phyloP scores from a whole-genome alignment of 148 eudicot species.

The Diospyros kaki region DNA sequence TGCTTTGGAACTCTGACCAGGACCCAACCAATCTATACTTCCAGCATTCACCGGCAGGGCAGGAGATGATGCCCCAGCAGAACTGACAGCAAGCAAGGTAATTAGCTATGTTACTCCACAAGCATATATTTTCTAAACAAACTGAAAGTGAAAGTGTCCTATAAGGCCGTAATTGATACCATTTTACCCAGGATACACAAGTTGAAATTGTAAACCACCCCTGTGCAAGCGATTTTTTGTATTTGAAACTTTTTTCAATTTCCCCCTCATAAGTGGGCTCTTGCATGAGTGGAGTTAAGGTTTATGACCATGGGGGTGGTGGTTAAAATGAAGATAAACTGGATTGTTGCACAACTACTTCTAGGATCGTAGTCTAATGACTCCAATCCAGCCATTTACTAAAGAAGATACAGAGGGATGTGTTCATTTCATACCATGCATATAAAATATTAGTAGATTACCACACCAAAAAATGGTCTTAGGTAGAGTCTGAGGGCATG shows the following conservation, averaged over 20 bases:
- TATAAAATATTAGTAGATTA: too few species aligned
- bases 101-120: neutral
- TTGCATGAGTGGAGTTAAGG: too few species aligned
- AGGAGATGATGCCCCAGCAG: constrained; percentile 95
- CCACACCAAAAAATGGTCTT: too few species aligned
- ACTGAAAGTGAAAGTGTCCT: neutral
- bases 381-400: too few species aligned
- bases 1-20: constrained; percentile 83
- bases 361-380: too few species aligned
- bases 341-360: too few species aligned
- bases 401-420: too few species aligned
- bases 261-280: neutral
- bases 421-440: too few species aligned
- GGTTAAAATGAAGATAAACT: too few species aligned
- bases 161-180: neutral
- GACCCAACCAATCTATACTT: constrained; percentile 71
- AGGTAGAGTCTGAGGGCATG: too few species aligned
- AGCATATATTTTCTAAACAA: neutral
- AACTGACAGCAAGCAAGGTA: constrained; percentile 36
- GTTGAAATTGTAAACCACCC: neutral
- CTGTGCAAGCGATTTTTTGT: neutral
- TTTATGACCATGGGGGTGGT: too few species aligned
- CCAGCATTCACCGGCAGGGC: constrained; percentile 73
- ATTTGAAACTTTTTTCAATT: neutral
- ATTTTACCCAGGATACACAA: neutral